A percentile compares a stretch with the other conserved stretches of the same genome.
Evolutionary conservation across 805 yeast genomes (phyloP).

Genomic region (Hagleromyces aurorensis): DNA sequence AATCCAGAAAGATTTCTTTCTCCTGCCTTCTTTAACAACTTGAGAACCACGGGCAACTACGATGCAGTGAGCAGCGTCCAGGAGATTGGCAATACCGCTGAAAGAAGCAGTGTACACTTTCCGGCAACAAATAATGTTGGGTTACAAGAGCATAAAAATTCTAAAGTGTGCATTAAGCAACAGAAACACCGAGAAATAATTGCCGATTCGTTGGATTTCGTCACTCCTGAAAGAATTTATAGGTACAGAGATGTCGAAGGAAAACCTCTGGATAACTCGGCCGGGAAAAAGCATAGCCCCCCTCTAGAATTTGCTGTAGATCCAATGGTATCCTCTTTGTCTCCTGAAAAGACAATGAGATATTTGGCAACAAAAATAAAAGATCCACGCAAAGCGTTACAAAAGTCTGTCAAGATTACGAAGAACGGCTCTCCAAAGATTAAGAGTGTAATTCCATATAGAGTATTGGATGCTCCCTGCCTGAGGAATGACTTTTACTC

Average conservation of each 20-base stretch:
- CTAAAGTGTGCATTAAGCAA: slow-evolving; percentile 6
- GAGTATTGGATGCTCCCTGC: slow-evolving; percentile 61
- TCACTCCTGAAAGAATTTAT: slow-evolving; percentile 36
- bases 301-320: slow-evolving; percentile 7
- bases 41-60: slow-evolving; percentile 20
- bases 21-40: slow-evolving; percentile 26
- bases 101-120: too few relatives aligned
- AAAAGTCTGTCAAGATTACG: too few relatives aligned
- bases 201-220: slow-evolving; percentile 45
- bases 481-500: slow-evolving; percentile 72
- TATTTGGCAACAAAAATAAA: slow-evolving; percentile 12
- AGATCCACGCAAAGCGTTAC: slow-evolving; percentile 6
- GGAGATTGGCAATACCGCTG: too few relatives aligned
- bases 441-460: slow-evolving; percentile 37
- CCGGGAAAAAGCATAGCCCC: slow-evolving; percentile 1
- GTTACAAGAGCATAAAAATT: too few relatives aligned
- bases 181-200: slow-evolving; percentile 33
- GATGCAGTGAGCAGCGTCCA: slow-evolving; percentile 12
- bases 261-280: not conserved
- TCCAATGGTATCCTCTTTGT: slow-evolving; percentile 16
- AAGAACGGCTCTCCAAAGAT: too few relatives aligned
- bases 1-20: slow-evolving; percentile 26
- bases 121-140: too few relatives aligned
- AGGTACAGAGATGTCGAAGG: slow-evolving; percentile 18
- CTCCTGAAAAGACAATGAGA: slow-evolving; percentile 15